Base-by-base conservation (phyloP, 2,329 filamentous ascomycete genomes). In the Diplodia corticola region DNA sequence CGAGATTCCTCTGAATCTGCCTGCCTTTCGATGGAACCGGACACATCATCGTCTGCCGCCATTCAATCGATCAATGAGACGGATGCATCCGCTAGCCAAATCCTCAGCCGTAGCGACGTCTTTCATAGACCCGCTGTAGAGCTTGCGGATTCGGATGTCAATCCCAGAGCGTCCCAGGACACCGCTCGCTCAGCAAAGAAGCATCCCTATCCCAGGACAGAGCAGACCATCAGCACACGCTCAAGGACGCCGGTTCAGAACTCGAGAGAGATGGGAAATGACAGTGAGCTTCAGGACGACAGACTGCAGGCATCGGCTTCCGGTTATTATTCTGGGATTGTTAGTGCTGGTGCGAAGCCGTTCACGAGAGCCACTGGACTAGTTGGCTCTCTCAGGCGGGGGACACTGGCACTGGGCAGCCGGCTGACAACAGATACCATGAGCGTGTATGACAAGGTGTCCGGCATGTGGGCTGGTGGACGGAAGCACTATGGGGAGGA, bases 371-470 rank as follows among this genome's bases (percentile, higher is more conserved):
- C 93, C 0, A 91, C 91, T 10, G 89, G 89, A 1, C 86, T 97
- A 74, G 92, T 93, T 9, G 91, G 89, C 54, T 97, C 93, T 74
- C 82, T 97, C 61, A 91, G 91, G 73, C 89, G 85, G 65, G 88
- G 91, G 24, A 90, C 92, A 24, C 91, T 91, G 70, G 88, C 88
- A 37, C 91, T 98, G 88, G 92, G 91, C 68, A 91, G 84, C 30
- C 80, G 96, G 9, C 80, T 98, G 53, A 91, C 94, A 6, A 92
- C 90, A 0, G 93, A 97, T 76, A 96, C 94, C 0, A 96, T 97
- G 89, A 93, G 92, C 1, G 98, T 98, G 74, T 90, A 97, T 35
- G 93, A 96, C 74, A 98, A 97, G 77, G 93, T 98, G 0, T 96
- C 94, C 0, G 94, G 93, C 44, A 98, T 98, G 91, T 95, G 95